Conservation (phyloP, 441 rosid genomes). For the Populus hybrid region DNA sequence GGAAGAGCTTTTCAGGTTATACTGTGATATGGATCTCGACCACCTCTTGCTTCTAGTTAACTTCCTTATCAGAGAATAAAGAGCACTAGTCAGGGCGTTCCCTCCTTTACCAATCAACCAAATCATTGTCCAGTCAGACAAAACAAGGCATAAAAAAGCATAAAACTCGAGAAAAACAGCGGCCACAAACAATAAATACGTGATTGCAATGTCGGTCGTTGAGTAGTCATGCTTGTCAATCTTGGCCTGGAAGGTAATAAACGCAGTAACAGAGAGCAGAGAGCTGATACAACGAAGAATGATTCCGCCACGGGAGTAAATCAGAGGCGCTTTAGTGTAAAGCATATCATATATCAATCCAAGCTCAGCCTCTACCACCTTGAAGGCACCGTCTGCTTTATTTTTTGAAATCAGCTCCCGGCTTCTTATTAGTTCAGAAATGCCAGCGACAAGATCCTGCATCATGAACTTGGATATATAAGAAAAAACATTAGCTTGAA, state of each 20-base stretch:
- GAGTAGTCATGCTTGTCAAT: background rate
- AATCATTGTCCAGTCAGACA: background rate
- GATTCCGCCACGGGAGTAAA: background rate
- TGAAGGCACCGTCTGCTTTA: background rate
- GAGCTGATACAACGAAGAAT: background rate
- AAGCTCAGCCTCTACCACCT: background rate
- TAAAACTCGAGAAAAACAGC: background rate
- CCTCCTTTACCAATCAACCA: background rate
- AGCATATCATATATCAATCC: background rate
- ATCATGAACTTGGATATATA: background rate
- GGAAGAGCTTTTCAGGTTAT: background rate
- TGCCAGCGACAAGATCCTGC: background rate
- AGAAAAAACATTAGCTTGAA: background rate
- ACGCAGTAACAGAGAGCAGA: too few species aligned
- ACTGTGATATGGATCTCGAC: background rate
- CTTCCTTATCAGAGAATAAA: background rate
- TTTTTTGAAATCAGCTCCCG: too few species aligned
- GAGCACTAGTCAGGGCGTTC: background rate
- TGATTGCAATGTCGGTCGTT: background rate
- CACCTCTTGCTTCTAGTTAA: background rate
- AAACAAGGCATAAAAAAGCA: background rate
- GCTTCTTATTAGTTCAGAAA: fast-evolving
- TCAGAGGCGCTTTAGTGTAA: background rate
- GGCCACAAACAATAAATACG: background rate
- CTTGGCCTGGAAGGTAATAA: background rate